Percentiles rank a stretch among this genome's conserved stretches.
These are phyloP conservation scores for Penstemon barbatus DNA, from an alignment of 257 asterid genomes.

Conservation along the genomic window DNA sequence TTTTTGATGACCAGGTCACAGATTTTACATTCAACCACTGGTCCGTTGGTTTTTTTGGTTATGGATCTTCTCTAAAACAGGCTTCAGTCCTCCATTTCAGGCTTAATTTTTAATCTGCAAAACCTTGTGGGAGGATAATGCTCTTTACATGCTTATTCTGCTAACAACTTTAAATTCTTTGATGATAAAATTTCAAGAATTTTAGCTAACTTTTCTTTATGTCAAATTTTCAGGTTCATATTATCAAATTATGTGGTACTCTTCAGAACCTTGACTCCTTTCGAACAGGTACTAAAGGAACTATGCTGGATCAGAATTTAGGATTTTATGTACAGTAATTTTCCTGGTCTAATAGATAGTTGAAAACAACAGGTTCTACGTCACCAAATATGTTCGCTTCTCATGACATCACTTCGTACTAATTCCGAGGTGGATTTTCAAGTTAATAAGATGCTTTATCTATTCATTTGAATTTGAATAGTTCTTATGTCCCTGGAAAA, in stretches of 20 bases:
- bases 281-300: conserved; percentile 67
- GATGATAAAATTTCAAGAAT: conserved; percentile 11
- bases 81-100: too few species aligned
- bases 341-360: conserved; percentile 39
- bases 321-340: conserved; percentile 14
- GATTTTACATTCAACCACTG: too few species aligned
- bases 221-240: conserved; percentile 66
- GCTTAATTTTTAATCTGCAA: background rate
- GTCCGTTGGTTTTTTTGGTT: too few species aligned
- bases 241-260: conserved; percentile 84
- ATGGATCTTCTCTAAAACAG: too few species aligned
- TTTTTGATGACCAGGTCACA: too few species aligned
- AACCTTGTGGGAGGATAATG: background rate
- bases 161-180: background rate
- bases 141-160: background rate
- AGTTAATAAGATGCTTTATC: conserved; percentile 21
- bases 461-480: conserved; percentile 19
- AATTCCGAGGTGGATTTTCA: conserved; percentile 77
- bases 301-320: conserved; percentile 27
- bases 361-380: conserved; percentile 71
- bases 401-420: conserved; percentile 97
- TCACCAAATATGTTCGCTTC: conserved; percentile 89
- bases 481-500: conserved; percentile 15
- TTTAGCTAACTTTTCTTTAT: conserved; percentile 19
- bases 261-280: conserved; percentile 87